phyloP scores from a whole-genome alignment of 805 yeast species.

The Pichia thaimueangensis region DNA sequence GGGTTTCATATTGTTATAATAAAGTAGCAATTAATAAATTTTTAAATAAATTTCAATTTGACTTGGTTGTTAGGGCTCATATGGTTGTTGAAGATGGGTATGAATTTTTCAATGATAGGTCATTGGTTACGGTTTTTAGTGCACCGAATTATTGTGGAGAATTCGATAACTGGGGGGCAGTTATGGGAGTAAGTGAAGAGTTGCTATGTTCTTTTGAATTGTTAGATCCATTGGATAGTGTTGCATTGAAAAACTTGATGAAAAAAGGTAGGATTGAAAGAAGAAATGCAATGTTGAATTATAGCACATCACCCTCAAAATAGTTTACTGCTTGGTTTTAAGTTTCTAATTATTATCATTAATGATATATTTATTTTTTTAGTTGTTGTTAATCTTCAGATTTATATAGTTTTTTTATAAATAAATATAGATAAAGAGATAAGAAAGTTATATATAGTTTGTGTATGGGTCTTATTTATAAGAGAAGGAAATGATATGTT shows the following conservation, averaged over 20 bases:
- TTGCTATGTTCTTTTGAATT: constrained; percentile 88
- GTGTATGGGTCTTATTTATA: too few relatives aligned
- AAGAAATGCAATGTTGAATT: constrained; percentile 42
- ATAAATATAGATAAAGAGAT: too few relatives aligned
- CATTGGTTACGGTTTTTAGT: constrained; percentile 64
- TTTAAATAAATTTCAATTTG: constrained; percentile 67
- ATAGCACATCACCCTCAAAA: constrained; percentile 18
- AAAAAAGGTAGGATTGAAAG: constrained; percentile 87
- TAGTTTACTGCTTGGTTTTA: too few relatives aligned
- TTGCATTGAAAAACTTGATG: constrained; percentile 92
- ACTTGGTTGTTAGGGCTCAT: constrained; percentile 77
- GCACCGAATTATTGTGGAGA: constrained; percentile 82
- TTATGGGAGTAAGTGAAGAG: constrained; percentile 93
- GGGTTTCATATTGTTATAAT: constrained; percentile 74
- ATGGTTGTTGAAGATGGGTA: constrained; percentile 84
- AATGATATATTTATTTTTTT: too few relatives aligned
- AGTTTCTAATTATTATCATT: too few relatives aligned
- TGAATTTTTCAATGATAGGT: constrained; percentile 67
- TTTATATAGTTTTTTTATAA: too few relatives aligned
- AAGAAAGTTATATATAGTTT: too few relatives aligned
- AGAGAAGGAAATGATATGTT: too few relatives aligned
- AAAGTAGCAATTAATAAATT: constrained; percentile 77
- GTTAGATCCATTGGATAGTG: constrained; percentile 87
- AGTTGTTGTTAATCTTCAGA: too few relatives aligned
- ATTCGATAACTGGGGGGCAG: constrained; percentile 95